Evolutionary conservation across 352 stramenopile genomes (phyloP).

Genomic region (Pythium oligandrum): DNA sequence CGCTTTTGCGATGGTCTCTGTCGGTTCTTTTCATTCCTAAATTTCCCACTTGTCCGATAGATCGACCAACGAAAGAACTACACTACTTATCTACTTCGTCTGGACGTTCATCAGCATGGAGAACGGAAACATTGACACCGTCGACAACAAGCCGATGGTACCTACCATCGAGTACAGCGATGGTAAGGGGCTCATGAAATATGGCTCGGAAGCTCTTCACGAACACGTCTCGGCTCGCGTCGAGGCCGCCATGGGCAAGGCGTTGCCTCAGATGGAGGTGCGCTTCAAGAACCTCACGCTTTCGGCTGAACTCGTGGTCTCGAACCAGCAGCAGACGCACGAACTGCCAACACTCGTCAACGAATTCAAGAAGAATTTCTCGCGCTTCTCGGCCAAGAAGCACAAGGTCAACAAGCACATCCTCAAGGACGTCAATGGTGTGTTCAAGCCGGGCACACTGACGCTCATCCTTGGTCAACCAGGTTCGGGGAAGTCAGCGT

Average conservation of each 20-base stretch:
- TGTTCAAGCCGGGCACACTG: no score
- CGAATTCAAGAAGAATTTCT: slow-evolving; percentile 15
- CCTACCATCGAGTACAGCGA: slow-evolving; percentile 25
- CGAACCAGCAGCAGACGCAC: slow-evolving; percentile 10
- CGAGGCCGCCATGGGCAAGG: slow-evolving; percentile 20
- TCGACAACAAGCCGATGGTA: no score
- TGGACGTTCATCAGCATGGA: no score
- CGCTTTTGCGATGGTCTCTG: no score
- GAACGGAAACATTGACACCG: no score
- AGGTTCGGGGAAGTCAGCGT: no score
- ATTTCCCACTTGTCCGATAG: no score
- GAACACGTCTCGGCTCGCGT: slow-evolving; percentile 21
- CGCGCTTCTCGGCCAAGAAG: no score
- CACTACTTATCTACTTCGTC: no score
- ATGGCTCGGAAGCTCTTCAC: slow-evolving; percentile 25
- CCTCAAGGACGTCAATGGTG: slow-evolving; percentile 22
- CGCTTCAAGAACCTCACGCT: slow-evolving; percentile 36
- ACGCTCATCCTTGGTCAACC: no score
- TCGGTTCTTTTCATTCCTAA: no score
- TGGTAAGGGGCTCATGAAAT: slow-evolving; percentile 27
- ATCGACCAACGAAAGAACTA: no score
- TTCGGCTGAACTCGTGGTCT: slow-evolving; percentile 23
- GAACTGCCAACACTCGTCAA: slow-evolving; percentile 20
- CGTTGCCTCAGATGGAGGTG: slow-evolving; percentile 40
- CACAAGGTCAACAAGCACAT: slow-evolving; percentile 35